A percentile compares a stretch with the other conserved stretches of the same genome.
Evolutionary conservation across 306 rosid genomes (phyloP).

Genomic region (Lagenaria siceraria): DNA sequence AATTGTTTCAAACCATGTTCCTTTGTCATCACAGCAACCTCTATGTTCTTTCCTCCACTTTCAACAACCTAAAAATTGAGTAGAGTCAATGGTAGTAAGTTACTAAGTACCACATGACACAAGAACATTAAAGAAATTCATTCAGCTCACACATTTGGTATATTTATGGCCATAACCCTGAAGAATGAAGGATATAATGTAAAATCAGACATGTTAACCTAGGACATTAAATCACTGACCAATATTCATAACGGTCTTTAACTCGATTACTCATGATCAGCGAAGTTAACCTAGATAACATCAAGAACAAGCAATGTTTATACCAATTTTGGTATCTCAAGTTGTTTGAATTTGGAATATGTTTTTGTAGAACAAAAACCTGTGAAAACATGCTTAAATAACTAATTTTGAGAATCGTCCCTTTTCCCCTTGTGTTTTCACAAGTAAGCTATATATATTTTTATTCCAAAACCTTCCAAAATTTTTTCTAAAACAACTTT

Average conservation of each 20-base stretch:
- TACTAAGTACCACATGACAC: neutral
- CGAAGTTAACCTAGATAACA: neutral
- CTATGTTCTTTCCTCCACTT: conserved; percentile 98
- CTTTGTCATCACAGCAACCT: conserved; percentile 93
- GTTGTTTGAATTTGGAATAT: neutral
- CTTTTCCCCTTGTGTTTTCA: neutral
- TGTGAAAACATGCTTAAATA: neutral
- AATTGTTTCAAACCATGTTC: conserved; percentile 74
- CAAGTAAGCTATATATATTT: neutral
- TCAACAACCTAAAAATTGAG: conserved; percentile 65
- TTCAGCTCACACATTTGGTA: neutral
- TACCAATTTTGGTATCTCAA: neutral
- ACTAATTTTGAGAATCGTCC: neutral
- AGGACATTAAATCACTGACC: neutral
- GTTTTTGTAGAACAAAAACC: neutral
- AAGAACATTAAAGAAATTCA: neutral
- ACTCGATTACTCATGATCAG: neutral
- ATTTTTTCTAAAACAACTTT: neutral
- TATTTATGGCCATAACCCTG: neutral
- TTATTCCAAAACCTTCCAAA: neutral
- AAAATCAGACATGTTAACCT: neutral
- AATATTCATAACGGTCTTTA: neutral
- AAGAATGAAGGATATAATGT: neutral
- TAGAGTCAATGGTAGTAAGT: neutral
- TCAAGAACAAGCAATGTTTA: neutral